Percentiles rank a stretch among this genome's conserved stretches.
phyloP scores from a whole-genome alignment of 2,329 filamentous ascomycete species.

The Fonsecaea erecta region DNA sequence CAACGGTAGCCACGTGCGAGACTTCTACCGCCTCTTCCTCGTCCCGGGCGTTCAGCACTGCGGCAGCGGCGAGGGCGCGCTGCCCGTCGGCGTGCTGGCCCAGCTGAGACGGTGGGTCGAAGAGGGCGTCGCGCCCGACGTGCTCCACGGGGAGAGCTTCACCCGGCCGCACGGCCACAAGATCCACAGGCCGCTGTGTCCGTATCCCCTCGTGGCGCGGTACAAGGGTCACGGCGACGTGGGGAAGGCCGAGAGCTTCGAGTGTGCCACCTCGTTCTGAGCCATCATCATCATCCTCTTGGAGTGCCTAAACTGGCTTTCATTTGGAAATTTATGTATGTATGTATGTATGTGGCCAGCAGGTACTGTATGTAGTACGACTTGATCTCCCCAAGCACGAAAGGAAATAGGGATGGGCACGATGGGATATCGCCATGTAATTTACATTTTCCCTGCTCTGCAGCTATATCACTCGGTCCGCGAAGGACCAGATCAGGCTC shows the following conservation, averaged over 20 bases:
- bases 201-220: constrained; percentile 45
- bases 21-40: constrained; percentile 12
- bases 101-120: constrained; percentile 49
- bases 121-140: constrained; percentile 44
- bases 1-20: not conserved
- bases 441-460: not conserved
- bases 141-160: constrained; percentile 11
- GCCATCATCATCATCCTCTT: too few relatives aligned
- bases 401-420: too few relatives aligned
- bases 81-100: constrained; percentile 42
- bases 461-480: not conserved
- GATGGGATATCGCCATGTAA: too few relatives aligned
- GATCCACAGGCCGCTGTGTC: constrained; percentile 54
- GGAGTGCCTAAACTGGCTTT: too few relatives aligned
- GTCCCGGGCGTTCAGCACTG: constrained; percentile 21
- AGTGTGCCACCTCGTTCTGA: constrained; percentile 22
- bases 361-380: too few relatives aligned
- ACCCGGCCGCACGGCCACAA: constrained; percentile 41
- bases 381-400: too few relatives aligned
- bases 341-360: not conserved
- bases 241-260: constrained; percentile 41
- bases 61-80: constrained; percentile 1
- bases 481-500: not conserved
- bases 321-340: too few relatives aligned
- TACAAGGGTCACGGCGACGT: constrained; percentile 45